Evolutionary conservation across 495 filamentous ascomycete species (phyloP), one percentile per base, ranked within the genome.

Genomic region (Aspergillus sparsus): DNA sequence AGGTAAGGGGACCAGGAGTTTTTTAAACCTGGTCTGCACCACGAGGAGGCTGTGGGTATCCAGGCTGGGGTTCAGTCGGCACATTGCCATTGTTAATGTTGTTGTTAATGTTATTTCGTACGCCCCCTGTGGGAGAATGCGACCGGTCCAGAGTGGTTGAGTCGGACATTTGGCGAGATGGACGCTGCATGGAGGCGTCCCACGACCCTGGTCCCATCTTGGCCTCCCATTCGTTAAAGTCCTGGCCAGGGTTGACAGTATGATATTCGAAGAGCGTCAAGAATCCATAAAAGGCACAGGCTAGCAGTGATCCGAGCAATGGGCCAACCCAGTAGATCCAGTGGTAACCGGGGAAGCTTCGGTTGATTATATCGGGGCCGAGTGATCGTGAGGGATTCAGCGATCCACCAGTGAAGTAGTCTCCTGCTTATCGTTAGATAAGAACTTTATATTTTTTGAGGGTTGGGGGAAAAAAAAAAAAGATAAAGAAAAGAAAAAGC

Each of bases 231-330:
- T 77, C 71, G 18, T 77, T 73, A 33, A 61, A 75, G 58, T 93
- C 90, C 70, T 90, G 88, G 2, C 85, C 89, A 3, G 89, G 88
- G 62, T 95, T 96, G 60, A 86, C 88, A 12, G 84, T 85, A 71
- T 92, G 84, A 71, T 90, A 95, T 63, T 88, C 83, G 44, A 93
- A 77, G 2, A 77, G 64, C 63, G 89, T 85, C 55, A 91, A 78
- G 53, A 90, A 67, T 35, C 77, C 76, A 66, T 89, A 93, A 66
- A 93, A 88, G 5, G 76, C 83, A 0, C 79, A 83, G 0, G 90
- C 89, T 2, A 92, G 68, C 5, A 90, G 66, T 0, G 86, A 78
- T 0, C 89, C 89, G 5, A 90, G 71, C 9, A 81, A 62, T 2
- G 89, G 89, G 6, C 89, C 89, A 35, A 91, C 74, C 82, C 83